These are phyloP conservation scores for Xerocomellus intermedius DNA, from an alignment of 768 basidiomycete genomes.

Conservation along the genomic window DNA sequence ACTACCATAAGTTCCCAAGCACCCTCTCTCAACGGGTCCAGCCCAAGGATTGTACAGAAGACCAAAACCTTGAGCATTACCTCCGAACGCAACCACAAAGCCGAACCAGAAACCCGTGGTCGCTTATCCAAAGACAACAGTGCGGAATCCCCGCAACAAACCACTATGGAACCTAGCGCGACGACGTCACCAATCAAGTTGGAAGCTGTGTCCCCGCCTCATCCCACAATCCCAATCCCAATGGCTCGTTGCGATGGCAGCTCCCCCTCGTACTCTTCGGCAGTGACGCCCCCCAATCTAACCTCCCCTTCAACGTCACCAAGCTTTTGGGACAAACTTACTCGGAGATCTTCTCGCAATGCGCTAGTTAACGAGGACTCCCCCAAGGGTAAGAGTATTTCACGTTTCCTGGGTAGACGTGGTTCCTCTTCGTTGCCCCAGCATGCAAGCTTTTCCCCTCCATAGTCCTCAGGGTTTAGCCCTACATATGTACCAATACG, in stretches of 20 bases:
- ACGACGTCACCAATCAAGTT: background rate
- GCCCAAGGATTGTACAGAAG: constrained; percentile 5
- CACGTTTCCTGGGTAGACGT: constrained; percentile 22
- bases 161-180: background rate
- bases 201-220: background rate
- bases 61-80: constrained; percentile 1
- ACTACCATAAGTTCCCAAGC: constrained; percentile 43
- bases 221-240: constrained; percentile 4
- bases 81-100: constrained; percentile 4
- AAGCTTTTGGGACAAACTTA: constrained; percentile 27
- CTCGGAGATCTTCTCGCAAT: constrained; percentile 17
- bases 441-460: constrained; percentile 1
- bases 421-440: constrained; percentile 6
- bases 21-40: constrained; percentile 7
- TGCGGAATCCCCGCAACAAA: background rate
- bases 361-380: constrained; percentile 9
- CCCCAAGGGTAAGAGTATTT: constrained; percentile 14
- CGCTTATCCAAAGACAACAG: constrained; percentile 2
- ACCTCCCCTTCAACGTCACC: constrained; percentile 7
- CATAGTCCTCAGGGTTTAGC: background rate
- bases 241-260: background rate
- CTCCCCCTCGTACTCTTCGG: background rate
- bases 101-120: constrained; percentile 1
- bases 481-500: background rate
- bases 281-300: background rate